Percentiles rank a stretch among this genome's conserved stretches.
phyloP scores from a whole-genome alignment of 2,329 filamentous ascomycete species.

The Phialophora chinensis region DNA sequence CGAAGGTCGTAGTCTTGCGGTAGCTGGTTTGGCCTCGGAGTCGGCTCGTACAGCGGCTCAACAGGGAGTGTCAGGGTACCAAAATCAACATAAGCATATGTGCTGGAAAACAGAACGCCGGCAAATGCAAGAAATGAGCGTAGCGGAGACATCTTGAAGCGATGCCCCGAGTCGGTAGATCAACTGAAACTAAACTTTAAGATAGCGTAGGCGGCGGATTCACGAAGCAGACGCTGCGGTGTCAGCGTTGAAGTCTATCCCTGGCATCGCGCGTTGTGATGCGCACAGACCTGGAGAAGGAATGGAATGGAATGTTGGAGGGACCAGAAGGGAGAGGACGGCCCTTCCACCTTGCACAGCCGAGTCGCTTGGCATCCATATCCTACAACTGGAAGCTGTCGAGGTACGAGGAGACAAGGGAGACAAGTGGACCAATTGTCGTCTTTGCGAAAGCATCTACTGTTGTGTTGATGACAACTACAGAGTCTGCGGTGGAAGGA shows the following conservation, averaged over 20 bases:
- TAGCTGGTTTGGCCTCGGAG: slow-evolving; percentile 35
- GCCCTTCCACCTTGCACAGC: not conserved
- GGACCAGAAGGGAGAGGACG: not conserved
- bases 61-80: slow-evolving; percentile 31
- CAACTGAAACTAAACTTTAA: not conserved
- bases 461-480: too few species aligned
- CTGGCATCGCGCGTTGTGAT: slow-evolving; percentile 30
- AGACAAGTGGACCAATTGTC: not conserved
- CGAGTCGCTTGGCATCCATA: not conserved
- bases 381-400: not conserved
- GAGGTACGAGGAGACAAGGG: not conserved
- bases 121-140: slow-evolving; percentile 22
- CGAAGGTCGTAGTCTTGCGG: slow-evolving; percentile 31
- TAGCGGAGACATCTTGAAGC: slow-evolving; percentile 18
- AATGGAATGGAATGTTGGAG: slow-evolving; percentile 28
- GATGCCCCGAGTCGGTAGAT: slow-evolving; percentile 1
- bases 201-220: not conserved
- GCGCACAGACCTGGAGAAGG: slow-evolving; percentile 23
- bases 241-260: slow-evolving; percentile 1
- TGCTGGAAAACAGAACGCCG: slow-evolving; percentile 18
- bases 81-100: slow-evolving; percentile 34
- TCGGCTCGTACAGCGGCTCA: slow-evolving; percentile 25
- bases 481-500: too few species aligned
- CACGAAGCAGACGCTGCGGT: not conserved
- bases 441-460: not conserved